A percentile compares a stretch with the other conserved stretches of the same genome.
Evolutionary conservation across 352 stramenopile species (phyloP).

Genomic region (Blastocystis sp.): DNA sequence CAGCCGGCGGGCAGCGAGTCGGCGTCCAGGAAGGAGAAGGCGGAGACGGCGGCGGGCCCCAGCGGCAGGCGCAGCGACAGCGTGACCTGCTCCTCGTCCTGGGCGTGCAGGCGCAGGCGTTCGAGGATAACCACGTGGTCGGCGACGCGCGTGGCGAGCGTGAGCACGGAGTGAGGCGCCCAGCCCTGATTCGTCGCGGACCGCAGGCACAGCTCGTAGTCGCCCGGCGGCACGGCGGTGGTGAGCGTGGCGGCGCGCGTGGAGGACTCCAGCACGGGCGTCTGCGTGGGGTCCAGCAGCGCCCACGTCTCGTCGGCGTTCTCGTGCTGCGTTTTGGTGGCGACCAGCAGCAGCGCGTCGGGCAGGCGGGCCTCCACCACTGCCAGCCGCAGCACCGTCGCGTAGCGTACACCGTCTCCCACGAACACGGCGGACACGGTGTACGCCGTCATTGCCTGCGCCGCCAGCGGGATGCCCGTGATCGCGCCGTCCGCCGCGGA

Average conservation of each 20-base stretch:
- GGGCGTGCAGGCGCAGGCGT: neutral
- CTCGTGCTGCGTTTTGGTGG: neutral
- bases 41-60: neutral
- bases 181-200: neutral
- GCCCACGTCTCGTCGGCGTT: neutral
- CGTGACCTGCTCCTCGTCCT: neutral
- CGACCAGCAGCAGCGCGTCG: neutral
- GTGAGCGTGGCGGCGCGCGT: neutral
- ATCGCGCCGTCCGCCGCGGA: constrained; percentile 28
- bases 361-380: constrained; percentile 17
- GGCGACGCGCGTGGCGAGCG: neutral
- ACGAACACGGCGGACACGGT: constrained; percentile 33
- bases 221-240: neutral
- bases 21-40: neutral
- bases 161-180: neutral
- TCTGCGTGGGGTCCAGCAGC: neutral
- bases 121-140: neutral
- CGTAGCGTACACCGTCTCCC: neutral
- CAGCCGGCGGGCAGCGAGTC: constrained; percentile 18
- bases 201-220: neutral
- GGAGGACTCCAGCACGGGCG: neutral
- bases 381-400: neutral
- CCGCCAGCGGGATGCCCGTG: constrained; percentile 21
- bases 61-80: neutral
- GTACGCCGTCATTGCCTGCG: neutral